Evolutionary conservation across 768 basidiomycete genomes (phyloP).

Genomic region (Tylopilus subfusipes): DNA sequence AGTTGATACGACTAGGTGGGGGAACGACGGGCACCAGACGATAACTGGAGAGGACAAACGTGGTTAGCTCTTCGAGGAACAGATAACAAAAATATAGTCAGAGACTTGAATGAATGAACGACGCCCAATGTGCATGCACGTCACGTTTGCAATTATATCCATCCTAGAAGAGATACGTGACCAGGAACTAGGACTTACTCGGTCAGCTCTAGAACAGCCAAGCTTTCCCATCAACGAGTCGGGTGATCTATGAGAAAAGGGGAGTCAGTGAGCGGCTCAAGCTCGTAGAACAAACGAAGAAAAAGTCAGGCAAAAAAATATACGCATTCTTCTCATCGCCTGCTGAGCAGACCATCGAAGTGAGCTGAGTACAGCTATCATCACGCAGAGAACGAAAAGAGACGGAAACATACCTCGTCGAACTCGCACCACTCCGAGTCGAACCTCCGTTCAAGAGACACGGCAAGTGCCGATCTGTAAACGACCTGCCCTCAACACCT

Average conservation of each 20-base stretch:
- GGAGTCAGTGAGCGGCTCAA: conserved; percentile 3
- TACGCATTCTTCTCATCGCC: conserved; percentile 55
- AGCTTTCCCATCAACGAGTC: not conserved
- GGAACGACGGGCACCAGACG: not conserved
- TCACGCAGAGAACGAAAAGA: conserved; percentile 13
- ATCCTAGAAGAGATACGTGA: conserved; percentile 34
- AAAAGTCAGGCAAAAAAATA: conserved; percentile 36
- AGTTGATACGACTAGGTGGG: conserved; percentile 1
- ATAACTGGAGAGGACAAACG: conserved; percentile 1
- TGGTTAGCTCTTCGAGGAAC: conserved; percentile 18
- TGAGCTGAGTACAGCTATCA: conserved; percentile 57
- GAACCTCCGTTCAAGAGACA: too few relatives aligned
- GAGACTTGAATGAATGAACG: conserved; percentile 80
- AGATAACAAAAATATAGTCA: conserved; percentile 36
- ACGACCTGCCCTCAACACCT: conserved; percentile 27
- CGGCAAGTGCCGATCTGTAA: conserved; percentile 3
- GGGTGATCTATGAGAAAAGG: not conserved
- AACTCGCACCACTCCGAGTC: not conserved
- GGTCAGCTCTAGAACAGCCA: not conserved
- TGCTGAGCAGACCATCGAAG: conserved; percentile 49
- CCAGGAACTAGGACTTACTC: conserved; percentile 14
- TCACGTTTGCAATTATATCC: conserved; percentile 49
- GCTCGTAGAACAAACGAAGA: not conserved
- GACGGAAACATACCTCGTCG: conserved; percentile 5
- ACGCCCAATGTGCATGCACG: conserved; percentile 59